These are phyloP conservation scores for Diaporthe sp. DNA, from an alignment of 2,329 filamentous ascomycete species.

Conservation along the genomic window DNA sequence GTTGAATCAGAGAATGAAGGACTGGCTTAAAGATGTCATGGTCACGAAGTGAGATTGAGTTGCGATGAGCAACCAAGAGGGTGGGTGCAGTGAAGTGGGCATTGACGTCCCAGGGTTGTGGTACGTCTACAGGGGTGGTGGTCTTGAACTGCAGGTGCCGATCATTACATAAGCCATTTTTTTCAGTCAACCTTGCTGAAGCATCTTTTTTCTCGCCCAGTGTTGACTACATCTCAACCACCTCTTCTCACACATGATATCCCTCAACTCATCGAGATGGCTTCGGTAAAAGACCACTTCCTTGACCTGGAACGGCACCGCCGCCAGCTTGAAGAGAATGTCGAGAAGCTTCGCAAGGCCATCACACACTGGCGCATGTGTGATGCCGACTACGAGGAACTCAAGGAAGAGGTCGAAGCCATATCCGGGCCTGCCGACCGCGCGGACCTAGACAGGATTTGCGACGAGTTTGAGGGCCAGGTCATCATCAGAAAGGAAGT, in stretches of 20 bases:
- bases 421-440: conserved; percentile 63
- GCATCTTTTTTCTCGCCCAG: conserved; percentile 2
- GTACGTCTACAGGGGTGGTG: not conserved
- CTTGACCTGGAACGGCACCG: conserved; percentile 82
- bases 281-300: conserved; percentile 64
- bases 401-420: conserved; percentile 84
- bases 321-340: conserved; percentile 80
- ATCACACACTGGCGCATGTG: conserved; percentile 91
- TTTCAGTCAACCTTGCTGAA: conserved; percentile 16
- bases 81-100: not conserved
- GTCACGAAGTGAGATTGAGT: not conserved
- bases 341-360: conserved; percentile 80
- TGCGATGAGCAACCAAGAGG: not conserved
- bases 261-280: conserved; percentile 50
- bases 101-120: not conserved
- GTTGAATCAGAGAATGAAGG: not conserved
- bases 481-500: conserved; percentile 73
- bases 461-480: conserved; percentile 71
- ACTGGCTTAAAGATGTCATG: not conserved
- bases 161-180: conserved; percentile 12
- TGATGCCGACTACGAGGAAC: conserved; percentile 91
- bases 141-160: not conserved
- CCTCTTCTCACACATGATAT: not conserved
- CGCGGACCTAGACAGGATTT: conserved; percentile 70
- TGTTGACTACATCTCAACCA: not conserved